A percentile compares a stretch with the other conserved stretches of the same genome.
Evolutionary conservation across 768 basidiomycete species (phyloP).

Genomic region (Tulasnella sp.): DNA sequence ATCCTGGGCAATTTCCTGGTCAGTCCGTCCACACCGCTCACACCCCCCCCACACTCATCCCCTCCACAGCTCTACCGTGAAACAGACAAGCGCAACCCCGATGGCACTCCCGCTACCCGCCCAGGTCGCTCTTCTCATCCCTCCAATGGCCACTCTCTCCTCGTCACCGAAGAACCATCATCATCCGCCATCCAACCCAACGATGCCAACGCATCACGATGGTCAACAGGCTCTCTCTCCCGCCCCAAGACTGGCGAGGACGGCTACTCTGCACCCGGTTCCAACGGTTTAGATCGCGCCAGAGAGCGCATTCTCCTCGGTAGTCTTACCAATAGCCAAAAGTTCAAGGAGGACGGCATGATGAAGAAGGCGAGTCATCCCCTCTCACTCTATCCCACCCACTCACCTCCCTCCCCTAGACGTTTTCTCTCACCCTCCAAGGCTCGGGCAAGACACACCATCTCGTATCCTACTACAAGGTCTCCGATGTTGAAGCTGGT

Average conservation of each 20-base stretch:
- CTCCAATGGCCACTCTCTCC: constrained; percentile 8
- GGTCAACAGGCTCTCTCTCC: neutral
- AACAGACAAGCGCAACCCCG: constrained; percentile 49
- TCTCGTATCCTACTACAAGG: constrained; percentile 87
- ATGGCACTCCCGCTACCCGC: neutral
- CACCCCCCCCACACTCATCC: neutral
- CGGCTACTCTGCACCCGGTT: constrained; percentile 18
- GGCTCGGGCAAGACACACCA: constrained; percentile 65
- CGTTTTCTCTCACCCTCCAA: constrained; percentile 76
- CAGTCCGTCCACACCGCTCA: constrained; percentile 18
- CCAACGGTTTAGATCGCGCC: constrained; percentile 47
- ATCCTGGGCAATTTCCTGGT: constrained; percentile 86
- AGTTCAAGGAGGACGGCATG: constrained; percentile 84
- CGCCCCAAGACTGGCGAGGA: constrained; percentile 32
- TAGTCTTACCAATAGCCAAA: constrained; percentile 83
- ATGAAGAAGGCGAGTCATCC: constrained; percentile 82
- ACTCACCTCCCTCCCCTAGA: constrained; percentile 35
- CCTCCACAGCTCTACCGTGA: constrained; percentile 62
- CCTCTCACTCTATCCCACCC: constrained; percentile 9
- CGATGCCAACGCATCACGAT: neutral
- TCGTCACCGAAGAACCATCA: constrained; percentile 12
- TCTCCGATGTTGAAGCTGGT: constrained; percentile 81
- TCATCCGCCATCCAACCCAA: constrained; percentile 34
- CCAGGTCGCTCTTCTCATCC: neutral
- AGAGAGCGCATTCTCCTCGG: constrained; percentile 77